Conservation (phyloP, 2,329 filamentous ascomycete species). For the Pestalotiopsis sp. region DNA sequence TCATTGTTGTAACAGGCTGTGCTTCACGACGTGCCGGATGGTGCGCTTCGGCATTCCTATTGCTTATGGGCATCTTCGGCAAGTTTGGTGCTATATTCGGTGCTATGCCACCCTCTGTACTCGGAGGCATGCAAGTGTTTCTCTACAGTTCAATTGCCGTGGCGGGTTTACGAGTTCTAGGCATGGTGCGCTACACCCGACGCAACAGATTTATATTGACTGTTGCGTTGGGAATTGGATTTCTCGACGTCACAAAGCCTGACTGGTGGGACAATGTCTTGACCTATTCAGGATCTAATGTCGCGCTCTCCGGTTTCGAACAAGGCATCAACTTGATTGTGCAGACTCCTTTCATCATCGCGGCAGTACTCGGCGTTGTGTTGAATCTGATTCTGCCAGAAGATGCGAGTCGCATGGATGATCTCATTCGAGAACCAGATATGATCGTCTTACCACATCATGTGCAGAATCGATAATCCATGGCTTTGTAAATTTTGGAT, state of each 20-base stretch:
- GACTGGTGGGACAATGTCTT: slow-evolving; percentile 41
- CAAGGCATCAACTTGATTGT: slow-evolving; percentile 43
- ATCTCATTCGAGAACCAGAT: slow-evolving; percentile 20
- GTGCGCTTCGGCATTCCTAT: slow-evolving; percentile 65
- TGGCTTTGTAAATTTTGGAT: too few species aligned
- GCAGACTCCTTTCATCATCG: slow-evolving; percentile 44
- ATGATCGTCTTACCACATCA: slow-evolving; percentile 13
- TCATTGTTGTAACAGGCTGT: slow-evolving; percentile 69
- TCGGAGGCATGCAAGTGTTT: slow-evolving; percentile 61
- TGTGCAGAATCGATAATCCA: background rate
- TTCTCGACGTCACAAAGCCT: slow-evolving; percentile 46
- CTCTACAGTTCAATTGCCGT: slow-evolving; percentile 69
- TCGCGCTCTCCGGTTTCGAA: slow-evolving; percentile 40
- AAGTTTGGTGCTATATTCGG: slow-evolving; percentile 73
- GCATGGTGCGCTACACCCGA: slow-evolving; percentile 63
- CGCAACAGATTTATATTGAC: slow-evolving; percentile 70
- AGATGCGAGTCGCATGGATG: slow-evolving; percentile 30
- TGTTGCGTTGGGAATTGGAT: slow-evolving; percentile 62
- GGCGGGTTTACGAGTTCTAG: slow-evolving; percentile 68
- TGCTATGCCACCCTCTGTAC: slow-evolving; percentile 59
- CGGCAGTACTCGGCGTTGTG: slow-evolving; percentile 44
- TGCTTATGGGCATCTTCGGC: slow-evolving; percentile 71
- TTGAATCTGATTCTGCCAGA: slow-evolving; percentile 44
- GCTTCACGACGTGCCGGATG: slow-evolving; percentile 71
- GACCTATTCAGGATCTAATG: slow-evolving; percentile 38